A percentile compares a stretch with the other conserved stretches of the same genome.
Evolutionary conservation across 495 filamentous ascomycete species (phyloP).

Genomic region (Pseudoneurospora amorphoporcata): DNA sequence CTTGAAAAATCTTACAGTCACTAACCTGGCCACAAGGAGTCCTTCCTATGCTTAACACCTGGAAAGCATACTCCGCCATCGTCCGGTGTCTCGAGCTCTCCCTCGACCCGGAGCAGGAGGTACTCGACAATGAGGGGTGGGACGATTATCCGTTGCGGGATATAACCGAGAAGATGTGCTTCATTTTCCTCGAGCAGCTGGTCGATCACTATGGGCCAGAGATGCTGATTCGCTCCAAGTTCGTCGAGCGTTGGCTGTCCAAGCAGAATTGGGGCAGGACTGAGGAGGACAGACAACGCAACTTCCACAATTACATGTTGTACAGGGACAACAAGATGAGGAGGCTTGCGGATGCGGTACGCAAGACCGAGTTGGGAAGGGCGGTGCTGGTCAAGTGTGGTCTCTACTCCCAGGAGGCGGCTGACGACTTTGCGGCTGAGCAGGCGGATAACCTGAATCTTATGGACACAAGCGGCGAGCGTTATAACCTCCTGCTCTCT

Average conservation of each 20-base stretch:
- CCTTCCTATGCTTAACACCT: slow-evolving; percentile 25
- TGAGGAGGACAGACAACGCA: slow-evolving; percentile 31
- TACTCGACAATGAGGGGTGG: slow-evolving; percentile 34
- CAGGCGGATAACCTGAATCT: slow-evolving; percentile 5
- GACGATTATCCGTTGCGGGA: slow-evolving; percentile 45
- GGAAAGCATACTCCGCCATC: slow-evolving; percentile 39
- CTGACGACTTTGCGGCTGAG: slow-evolving; percentile 9
- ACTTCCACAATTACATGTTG: slow-evolving; percentile 34
- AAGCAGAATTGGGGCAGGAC: slow-evolving; percentile 44
- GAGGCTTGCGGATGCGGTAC: slow-evolving; percentile 31
- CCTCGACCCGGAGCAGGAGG: slow-evolving; percentile 40
- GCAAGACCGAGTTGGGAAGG: slow-evolving; percentile 24
- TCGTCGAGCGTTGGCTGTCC: slow-evolving; percentile 46
- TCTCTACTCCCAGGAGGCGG: slow-evolving; percentile 18
- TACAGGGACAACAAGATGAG: slow-evolving; percentile 35
- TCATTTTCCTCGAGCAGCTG: slow-evolving; percentile 36
- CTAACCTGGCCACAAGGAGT: slow-evolving; percentile 5
- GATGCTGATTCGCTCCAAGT: slow-evolving; percentile 36
- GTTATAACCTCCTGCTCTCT: slow-evolving; percentile 25
- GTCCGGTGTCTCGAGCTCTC: slow-evolving; percentile 42
- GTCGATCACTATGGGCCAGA: slow-evolving; percentile 31
- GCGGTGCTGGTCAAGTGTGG: slow-evolving; percentile 32
- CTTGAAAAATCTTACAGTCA: background rate
- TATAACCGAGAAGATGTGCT: slow-evolving; percentile 38
- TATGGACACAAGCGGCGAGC: slow-evolving; percentile 2